Base-by-base conservation (phyloP, 2,329 filamentous ascomycete species). In the Ascochyta viciae-villosae region DNA sequence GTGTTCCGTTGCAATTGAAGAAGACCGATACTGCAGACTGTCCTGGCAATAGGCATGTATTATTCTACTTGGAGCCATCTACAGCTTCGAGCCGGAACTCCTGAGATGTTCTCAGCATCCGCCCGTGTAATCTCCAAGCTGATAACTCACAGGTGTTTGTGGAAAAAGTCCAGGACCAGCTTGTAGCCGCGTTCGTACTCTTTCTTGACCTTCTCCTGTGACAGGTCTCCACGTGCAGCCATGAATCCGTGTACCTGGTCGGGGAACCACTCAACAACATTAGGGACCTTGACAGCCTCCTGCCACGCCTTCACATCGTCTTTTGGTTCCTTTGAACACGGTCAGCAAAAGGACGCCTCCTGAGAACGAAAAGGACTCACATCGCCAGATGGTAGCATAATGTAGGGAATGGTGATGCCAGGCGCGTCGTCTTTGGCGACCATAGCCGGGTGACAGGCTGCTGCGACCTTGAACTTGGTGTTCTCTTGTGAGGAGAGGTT, bases 371-470 rank as follows among this genome's bases (percentile, higher is more conserved):
- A 3, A 33, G 6, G 10, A 50, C 52, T 50, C 27, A 55, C 52
- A 43, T 86, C 85, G 69, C 81, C 81, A 34, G 79, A 82, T 2
- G 85, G 83, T 37, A 87, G 76, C 77, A 86, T 77, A 6, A 80
- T 78, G 71, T 83, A 83, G 1, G 85, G 85, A 35, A 87, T 83
- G 4, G 79, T 81, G 34, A 87, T 77, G 5, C 77, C 78, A 43
- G 80, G 77, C 2, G 84, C 85, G 61, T 87, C 85, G 26, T 82
- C 79, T 13, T 80, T 80, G 46, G 85, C 84, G 12, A 87, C 79
- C 84, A 87, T 86, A 26, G 84, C 85, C 6, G 85, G 85, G 68
- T 87, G 85, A 60, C 77, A 80, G 24, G 83, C 77, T 9, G 80
- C 85, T 3, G 81, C 84, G 15, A 80, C 83, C 74, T 85, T 86